Percentiles rank a stretch among this genome's conserved stretches.
These are phyloP conservation scores for Sutorius eximius DNA, from an alignment of 1,284 basidiomycete species.

Conservation along the genomic window DNA sequence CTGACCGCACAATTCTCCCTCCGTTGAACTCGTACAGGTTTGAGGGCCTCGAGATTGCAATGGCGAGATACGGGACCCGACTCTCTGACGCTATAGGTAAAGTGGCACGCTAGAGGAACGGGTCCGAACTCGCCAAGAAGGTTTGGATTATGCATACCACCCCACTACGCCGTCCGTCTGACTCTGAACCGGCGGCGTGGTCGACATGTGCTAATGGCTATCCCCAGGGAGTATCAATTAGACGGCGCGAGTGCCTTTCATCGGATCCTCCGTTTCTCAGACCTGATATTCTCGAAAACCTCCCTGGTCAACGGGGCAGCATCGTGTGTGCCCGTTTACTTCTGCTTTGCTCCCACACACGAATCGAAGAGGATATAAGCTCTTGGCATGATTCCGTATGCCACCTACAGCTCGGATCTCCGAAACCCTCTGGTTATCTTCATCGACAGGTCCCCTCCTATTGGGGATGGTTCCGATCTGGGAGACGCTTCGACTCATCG, in stretches of 20 bases:
- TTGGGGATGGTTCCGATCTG: conserved; percentile 12
- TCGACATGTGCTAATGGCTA: conserved; percentile 14
- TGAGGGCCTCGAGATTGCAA: background rate
- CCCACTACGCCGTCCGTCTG: conserved; percentile 4
- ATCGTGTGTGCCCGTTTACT: background rate
- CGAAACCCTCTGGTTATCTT: conserved; percentile 2
- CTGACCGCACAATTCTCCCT: too few species aligned
- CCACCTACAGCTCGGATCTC: conserved; percentile 4
- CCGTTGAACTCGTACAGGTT: background rate
- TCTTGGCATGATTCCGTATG: background rate
- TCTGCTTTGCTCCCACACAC: background rate
- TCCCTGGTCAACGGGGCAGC: background rate
- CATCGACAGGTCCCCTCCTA: background rate
- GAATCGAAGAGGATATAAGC: background rate
- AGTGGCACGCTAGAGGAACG: background rate
- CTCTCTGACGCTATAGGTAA: background rate
- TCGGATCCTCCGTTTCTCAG: conserved; percentile 2
- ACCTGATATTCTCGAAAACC: background rate
- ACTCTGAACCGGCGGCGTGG: conserved; percentile 15
- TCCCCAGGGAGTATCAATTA: conserved; percentile 13
- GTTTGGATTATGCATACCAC: background rate
- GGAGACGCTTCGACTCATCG: conserved; percentile 4
- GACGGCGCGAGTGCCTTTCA: background rate
- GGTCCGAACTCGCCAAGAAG: conserved; percentile 6
- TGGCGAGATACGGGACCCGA: background rate